These are phyloP conservation scores for Debaryomyces nepalensis DNA, from an alignment of 1,139 yeast genomes.

Conservation along the genomic window DNA sequence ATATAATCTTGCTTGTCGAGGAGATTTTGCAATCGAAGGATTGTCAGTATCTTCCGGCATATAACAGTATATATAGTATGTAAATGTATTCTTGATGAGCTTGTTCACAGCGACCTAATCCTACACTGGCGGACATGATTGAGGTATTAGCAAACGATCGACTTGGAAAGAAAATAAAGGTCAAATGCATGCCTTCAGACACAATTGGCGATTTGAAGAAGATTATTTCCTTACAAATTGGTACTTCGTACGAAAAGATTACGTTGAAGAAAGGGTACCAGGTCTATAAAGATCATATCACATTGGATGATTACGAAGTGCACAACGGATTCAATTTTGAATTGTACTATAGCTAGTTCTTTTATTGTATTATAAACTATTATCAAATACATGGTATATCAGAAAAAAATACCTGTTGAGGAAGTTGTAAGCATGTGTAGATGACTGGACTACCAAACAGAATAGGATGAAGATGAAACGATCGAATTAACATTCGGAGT, in stretches of 20 bases:
- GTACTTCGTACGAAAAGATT: slow-evolving; percentile 68
- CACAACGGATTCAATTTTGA: slow-evolving; percentile 90
- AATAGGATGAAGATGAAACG: background rate
- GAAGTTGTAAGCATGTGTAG: too few relatives aligned
- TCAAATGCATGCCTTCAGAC: slow-evolving; percentile 84
- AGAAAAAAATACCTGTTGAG: too few relatives aligned
- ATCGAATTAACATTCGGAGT: too few relatives aligned
- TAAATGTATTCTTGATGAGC: slow-evolving; percentile 1
- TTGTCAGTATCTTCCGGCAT: background rate
- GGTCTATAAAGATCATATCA: slow-evolving; percentile 84
- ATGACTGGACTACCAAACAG: background rate
- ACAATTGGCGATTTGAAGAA: slow-evolving; percentile 92
- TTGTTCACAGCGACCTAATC: too few relatives aligned
- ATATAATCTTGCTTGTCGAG: background rate
- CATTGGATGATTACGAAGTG: slow-evolving; percentile 89
- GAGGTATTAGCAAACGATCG: slow-evolving; percentile 50
- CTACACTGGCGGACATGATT: too few relatives aligned
- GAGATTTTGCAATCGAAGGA: slow-evolving; percentile 3
- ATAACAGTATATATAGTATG: background rate
- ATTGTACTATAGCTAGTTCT: slow-evolving; percentile 69
- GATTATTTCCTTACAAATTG: slow-evolving; percentile 80
- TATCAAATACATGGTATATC: background rate
- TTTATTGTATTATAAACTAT: background rate
- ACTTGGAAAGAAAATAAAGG: slow-evolving; percentile 84
- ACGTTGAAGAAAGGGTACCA: slow-evolving; percentile 78